phyloP scores from a whole-genome alignment of 1,284 basidiomycete genomes.

The Cryptococcus wingfieldii region DNA sequence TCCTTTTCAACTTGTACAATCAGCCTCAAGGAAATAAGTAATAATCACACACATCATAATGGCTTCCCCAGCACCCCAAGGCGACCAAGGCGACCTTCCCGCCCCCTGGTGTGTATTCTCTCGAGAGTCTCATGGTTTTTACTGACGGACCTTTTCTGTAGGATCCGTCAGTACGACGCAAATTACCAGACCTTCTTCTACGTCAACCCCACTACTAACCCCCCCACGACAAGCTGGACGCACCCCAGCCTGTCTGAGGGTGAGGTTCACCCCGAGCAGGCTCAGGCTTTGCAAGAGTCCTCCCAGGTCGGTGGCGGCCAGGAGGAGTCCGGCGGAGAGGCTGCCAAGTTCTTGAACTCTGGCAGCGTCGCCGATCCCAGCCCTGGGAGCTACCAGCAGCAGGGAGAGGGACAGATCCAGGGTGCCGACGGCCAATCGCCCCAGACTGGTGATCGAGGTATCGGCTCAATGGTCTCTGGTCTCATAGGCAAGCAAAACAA shows the following conservation, averaged over 20 bases:
- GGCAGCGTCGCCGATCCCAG: constrained; percentile 15
- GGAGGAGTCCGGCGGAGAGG: constrained; percentile 7
- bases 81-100: constrained; percentile 8
- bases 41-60: background rate
- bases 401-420: constrained; percentile 1
- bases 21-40: too few species aligned
- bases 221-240: constrained; percentile 36
- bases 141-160: constrained; percentile 2
- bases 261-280: constrained; percentile 34
- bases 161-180: constrained; percentile 36
- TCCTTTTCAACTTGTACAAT: too few species aligned
- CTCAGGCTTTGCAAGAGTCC: constrained; percentile 15
- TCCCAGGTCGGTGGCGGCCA: background rate
- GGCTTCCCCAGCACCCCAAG: background rate
- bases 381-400: background rate
- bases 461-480: constrained; percentile 17
- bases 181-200: constrained; percentile 32
- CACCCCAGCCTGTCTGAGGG: constrained; percentile 27
- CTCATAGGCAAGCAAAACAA: constrained; percentile 11
- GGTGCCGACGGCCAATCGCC: constrained; percentile 3
- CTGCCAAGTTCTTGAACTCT: constrained; percentile 18
- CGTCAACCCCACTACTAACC: constrained; percentile 37
- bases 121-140: background rate
- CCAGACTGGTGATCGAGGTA: constrained; percentile 18
- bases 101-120: constrained; percentile 4